Evolutionary conservation across 768 basidiomycete genomes (phyloP), one percentile per base, ranked within the genome.

Genomic region (Chalciporus sphaerocephalus): DNA sequence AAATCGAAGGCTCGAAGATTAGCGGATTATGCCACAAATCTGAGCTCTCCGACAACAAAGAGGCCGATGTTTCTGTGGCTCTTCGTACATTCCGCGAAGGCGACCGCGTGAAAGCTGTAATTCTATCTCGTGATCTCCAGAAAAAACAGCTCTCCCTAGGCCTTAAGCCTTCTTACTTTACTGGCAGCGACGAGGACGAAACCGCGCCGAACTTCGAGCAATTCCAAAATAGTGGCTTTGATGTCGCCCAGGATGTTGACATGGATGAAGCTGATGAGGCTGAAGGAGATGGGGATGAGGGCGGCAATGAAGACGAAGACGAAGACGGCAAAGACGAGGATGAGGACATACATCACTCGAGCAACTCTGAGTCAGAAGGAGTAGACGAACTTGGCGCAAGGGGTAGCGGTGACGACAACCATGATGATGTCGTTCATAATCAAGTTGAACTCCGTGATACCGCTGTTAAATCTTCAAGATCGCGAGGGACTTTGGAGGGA

Each of bases 21-120:
- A 83, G 77, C 50, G 95, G 95, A 5, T 74, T 99, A 10, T 99
- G 95, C 64, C 95, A 98, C 65, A 93, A 92, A 65, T 90, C 91
- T 9, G 79, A 98, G 92, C 74, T 98, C 34, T 88, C 93, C 7
- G 95, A 97, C 59, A 91, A 89, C 62, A 74, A 81, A 51, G 79
- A 86, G 23, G 87, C 87, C 4, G 90, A 94, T 63, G 81, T 89
- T 17, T 66, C 75, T 21, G 67, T 85, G 30, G 92, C 92, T 8
- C 74, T 96, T 30, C 81, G 76, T 37, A 82, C 79, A 28, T 95
- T 97, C 75, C 78, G 83, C 23, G 85, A 86, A 62, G 92, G 92
- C 5, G 92, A 98, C 65, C 75, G 74, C 30, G 88, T 97, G 49
- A 89, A 85, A 63, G 89, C 87, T 2, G 64, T 84, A 39, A 75